phyloP scores from a whole-genome alignment of 805 yeast species.

The Yarrowia sp. region DNA sequence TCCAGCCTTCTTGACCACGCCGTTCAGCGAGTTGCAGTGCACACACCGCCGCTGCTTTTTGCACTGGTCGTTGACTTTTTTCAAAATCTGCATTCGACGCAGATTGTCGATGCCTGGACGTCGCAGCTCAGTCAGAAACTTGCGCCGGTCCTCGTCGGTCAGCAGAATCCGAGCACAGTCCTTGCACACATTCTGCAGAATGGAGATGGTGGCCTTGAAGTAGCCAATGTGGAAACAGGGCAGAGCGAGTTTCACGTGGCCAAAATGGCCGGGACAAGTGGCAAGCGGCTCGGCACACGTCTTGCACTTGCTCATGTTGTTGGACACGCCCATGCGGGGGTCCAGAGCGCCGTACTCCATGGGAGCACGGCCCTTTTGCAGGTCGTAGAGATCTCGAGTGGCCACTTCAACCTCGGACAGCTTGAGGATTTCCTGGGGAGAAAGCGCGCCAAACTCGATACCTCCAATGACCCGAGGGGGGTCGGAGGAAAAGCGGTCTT shows the following conservation, averaged over 20 bases:
- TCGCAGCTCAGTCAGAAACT: slow-evolving; percentile 77
- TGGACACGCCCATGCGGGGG: slow-evolving; percentile 90
- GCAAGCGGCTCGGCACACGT: slow-evolving; percentile 94
- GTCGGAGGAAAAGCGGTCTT: slow-evolving; percentile 62
- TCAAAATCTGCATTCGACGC: slow-evolving; percentile 87
- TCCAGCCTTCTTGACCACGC: slow-evolving; percentile 97
- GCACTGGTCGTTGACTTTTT: slow-evolving; percentile 86
- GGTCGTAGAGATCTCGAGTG: slow-evolving; percentile 88
- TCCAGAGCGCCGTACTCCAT: slow-evolving; percentile 88
- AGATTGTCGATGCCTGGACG: slow-evolving; percentile 89
- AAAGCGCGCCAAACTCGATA: slow-evolving; percentile 89
- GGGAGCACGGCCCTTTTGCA: slow-evolving; percentile 87
- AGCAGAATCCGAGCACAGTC: slow-evolving; percentile 80
- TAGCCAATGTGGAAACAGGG: slow-evolving; percentile 99
- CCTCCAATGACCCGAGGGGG: slow-evolving; percentile 92
- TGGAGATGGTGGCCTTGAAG: slow-evolving; percentile 87
- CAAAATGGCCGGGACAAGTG: slow-evolving; percentile 98
- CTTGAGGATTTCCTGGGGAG: slow-evolving; percentile 87
- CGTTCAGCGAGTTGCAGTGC: slow-evolving; percentile 86
- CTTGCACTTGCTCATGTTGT: slow-evolving; percentile 81
- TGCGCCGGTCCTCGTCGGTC: slow-evolving; percentile 72
- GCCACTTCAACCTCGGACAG: slow-evolving; percentile 94
- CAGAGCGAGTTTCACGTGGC: slow-evolving; percentile 87
- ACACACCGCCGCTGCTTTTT: slow-evolving; percentile 93
- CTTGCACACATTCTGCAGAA: slow-evolving; percentile 90